Conservation (phyloP, 1,284 basidiomycete genomes). For the Schizophyllum commune region DNA sequence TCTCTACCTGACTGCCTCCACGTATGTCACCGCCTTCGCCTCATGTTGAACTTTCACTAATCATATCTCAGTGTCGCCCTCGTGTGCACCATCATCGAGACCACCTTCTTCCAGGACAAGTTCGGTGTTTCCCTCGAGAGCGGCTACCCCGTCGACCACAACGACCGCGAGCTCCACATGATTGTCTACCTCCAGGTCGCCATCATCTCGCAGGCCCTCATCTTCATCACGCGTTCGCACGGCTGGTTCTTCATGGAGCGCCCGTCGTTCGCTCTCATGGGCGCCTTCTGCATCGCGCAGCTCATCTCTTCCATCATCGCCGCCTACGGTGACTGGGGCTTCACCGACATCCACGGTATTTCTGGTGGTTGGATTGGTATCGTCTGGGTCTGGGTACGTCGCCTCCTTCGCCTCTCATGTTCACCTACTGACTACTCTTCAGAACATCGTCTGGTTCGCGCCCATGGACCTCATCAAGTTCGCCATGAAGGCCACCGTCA, state of each 20-base stretch:
- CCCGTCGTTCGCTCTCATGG: conserved; percentile 83
- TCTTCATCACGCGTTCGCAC: conserved; percentile 96
- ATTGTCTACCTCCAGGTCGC: conserved; percentile 89
- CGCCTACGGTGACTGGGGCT: conserved; percentile 87
- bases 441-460: conserved; percentile 93
- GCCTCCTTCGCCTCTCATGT: conserved; percentile 1
- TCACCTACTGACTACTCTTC: conserved; percentile 4
- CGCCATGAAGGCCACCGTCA: conserved; percentile 87
- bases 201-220: conserved; percentile 96
- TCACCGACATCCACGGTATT: conserved; percentile 71
- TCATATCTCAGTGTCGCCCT: conserved; percentile 53
- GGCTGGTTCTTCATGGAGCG: conserved; percentile 98
- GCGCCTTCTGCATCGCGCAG: conserved; percentile 90
- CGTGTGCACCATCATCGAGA: conserved; percentile 81
- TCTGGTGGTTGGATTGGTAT: conserved; percentile 96
- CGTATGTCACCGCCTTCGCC: conserved; percentile 39
- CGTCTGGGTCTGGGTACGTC: conserved; percentile 86
- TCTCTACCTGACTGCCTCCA: conserved; percentile 86
- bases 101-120: conserved; percentile 83
- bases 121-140: conserved; percentile 66
- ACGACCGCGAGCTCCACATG: conserved; percentile 74
- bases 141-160: conserved; percentile 45
- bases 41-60: conserved; percentile 13
- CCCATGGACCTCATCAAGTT: conserved; percentile 97
- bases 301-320: conserved; percentile 94